These are phyloP conservation scores for Fremontodendron californicum DNA, from an alignment of 345 rosid species.

Conservation along the genomic window DNA sequence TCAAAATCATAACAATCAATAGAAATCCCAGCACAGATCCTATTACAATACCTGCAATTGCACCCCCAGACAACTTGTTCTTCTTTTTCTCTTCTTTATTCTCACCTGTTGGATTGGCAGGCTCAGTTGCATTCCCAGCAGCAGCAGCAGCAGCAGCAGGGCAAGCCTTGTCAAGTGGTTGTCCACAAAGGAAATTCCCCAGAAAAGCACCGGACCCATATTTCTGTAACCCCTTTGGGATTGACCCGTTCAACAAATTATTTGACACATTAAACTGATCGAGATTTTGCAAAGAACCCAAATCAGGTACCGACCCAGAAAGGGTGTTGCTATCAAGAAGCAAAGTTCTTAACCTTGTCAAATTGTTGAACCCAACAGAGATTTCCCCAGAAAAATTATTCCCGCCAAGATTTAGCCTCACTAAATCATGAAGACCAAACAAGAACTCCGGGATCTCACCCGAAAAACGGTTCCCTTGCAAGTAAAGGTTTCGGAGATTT, in stretches of 20 bases:
- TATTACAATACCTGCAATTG: constrained; percentile 79
- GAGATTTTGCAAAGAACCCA: constrained; percentile 34
- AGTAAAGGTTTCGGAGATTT: constrained; percentile 54
- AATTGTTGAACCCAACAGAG: constrained; percentile 49
- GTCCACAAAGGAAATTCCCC: constrained; percentile 78
- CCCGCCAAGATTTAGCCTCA: constrained; percentile 54
- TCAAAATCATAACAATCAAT: constrained; percentile 43
- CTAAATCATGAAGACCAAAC: constrained; percentile 50
- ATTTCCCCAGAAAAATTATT: constrained; percentile 66
- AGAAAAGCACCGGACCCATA: constrained; percentile 49
- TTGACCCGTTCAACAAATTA: constrained; percentile 73
- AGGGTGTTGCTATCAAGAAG: constrained; percentile 57
- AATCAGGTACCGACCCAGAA: constrained; percentile 48
- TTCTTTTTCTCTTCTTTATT: constrained; percentile 18
- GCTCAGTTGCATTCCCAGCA: constrained; percentile 29
- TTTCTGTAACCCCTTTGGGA: constrained; percentile 40
- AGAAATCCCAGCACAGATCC: constrained; percentile 63
- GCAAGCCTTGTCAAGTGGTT: constrained; percentile 41
- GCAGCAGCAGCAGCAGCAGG: constrained; percentile 25
- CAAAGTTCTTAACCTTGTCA: constrained; percentile 70
- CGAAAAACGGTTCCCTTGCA: constrained; percentile 59
- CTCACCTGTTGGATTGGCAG: constrained; percentile 40
- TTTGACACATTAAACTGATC: constrained; percentile 77
- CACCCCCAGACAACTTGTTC: constrained; percentile 73
- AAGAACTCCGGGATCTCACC: constrained; percentile 66